Evolutionary conservation across 108 stramenopile genomes (phyloP).

Genomic region (Thalassiosira profunda): DNA sequence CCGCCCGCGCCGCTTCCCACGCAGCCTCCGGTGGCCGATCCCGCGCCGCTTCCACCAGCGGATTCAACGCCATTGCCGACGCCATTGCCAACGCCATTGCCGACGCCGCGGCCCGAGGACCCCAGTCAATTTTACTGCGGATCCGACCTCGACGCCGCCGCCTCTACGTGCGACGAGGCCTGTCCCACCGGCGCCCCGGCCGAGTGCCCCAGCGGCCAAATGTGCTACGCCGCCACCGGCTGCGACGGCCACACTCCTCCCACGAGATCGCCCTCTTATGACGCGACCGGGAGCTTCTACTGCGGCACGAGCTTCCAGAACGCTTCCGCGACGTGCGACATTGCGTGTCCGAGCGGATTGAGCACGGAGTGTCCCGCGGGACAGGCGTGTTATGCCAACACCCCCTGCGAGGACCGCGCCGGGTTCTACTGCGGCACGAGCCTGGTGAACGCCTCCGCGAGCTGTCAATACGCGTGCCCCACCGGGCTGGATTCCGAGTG

Average conservation of each 20-base stretch:
- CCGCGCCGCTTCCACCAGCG: neutral
- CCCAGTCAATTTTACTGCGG: slow-evolving; percentile 70
- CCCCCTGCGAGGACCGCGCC: slow-evolving; percentile 36
- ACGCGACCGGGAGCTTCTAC: slow-evolving; percentile 34
- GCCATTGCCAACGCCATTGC: neutral
- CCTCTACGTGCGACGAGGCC: slow-evolving; percentile 55
- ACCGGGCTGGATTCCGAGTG: slow-evolving; percentile 42
- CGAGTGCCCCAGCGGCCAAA: slow-evolving; percentile 73
- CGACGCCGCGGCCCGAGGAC: neutral
- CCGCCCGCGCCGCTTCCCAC: neutral
- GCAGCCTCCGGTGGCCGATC: neutral
- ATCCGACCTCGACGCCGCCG: slow-evolving; percentile 66
- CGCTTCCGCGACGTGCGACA: slow-evolving; percentile 21
- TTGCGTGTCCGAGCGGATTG: slow-evolving; percentile 36
- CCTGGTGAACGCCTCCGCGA: slow-evolving; percentile 47
- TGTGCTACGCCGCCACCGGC: slow-evolving; percentile 84
- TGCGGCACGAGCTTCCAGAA: slow-evolving; percentile 42
- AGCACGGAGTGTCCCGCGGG: slow-evolving; percentile 38
- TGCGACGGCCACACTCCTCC: slow-evolving; percentile 38
- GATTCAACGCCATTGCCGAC: neutral
- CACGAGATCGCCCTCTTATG: slow-evolving; percentile 25
- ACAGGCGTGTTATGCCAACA: slow-evolving; percentile 51
- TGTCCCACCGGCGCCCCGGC: slow-evolving; percentile 74
- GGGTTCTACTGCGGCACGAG: slow-evolving; percentile 53
- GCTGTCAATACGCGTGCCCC: slow-evolving; percentile 35